Evolutionary conservation across 352 stramenopile species (phyloP).

Genomic region (Nothophytophthora sp.): DNA sequence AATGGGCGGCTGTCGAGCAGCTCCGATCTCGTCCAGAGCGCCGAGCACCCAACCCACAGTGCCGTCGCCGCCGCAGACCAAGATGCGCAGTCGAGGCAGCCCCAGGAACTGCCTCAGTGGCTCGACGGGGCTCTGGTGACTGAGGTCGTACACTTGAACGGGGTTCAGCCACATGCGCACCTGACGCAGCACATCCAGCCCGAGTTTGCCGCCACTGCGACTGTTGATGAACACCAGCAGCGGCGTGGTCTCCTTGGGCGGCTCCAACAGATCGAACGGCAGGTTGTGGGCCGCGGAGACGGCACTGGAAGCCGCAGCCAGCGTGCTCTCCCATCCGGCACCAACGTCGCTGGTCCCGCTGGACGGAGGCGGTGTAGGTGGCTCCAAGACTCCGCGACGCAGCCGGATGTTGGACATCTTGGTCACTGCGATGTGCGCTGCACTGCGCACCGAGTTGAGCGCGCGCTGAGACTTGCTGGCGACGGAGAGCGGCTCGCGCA

Average conservation of each 20-base stretch:
- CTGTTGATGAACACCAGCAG: slow-evolving; percentile 96
- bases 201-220: slow-evolving; percentile 93
- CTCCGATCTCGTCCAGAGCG: slow-evolving; percentile 68
- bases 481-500: slow-evolving; percentile 33
- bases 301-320: slow-evolving; percentile 19
- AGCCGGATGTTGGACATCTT: slow-evolving; percentile 76
- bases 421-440: slow-evolving; percentile 63
- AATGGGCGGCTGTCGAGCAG: slow-evolving; percentile 86
- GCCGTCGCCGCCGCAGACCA: slow-evolving; percentile 95
- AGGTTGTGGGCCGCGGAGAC: slow-evolving; percentile 28
- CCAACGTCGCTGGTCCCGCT: slow-evolving; percentile 11
- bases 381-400: slow-evolving; percentile 32
- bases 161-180: slow-evolving; percentile 94
- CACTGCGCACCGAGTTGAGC: slow-evolving; percentile 68
- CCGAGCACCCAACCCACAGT: slow-evolving; percentile 93
- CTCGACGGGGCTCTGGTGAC: slow-evolving; percentile 90
- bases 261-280: slow-evolving; percentile 59
- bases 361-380: slow-evolving; percentile 15
- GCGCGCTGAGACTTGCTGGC: slow-evolving; percentile 64
- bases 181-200: slow-evolving; percentile 91
- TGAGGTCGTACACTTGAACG: slow-evolving; percentile 96
- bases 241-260: slow-evolving; percentile 48
- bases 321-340: slow-evolving; percentile 14
- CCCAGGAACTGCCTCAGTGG: slow-evolving; percentile 91
- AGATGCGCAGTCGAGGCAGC: slow-evolving; percentile 87